Conservation (phyloP, 2,329 filamentous ascomycete species). For the Immersiporthe knoxdaviesiana region DNA sequence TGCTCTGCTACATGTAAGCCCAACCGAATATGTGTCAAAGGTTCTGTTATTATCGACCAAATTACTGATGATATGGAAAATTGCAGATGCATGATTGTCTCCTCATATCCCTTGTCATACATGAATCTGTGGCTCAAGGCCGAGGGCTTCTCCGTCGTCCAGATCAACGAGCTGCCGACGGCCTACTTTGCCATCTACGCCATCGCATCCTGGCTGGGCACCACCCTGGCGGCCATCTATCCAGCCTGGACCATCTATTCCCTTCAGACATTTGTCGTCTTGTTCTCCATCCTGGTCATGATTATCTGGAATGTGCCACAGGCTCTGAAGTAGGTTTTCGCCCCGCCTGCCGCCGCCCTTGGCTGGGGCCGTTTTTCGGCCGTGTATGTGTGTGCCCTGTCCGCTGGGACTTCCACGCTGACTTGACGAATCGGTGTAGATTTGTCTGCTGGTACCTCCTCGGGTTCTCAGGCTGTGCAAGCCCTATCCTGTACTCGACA, state of each 20-base stretch:
- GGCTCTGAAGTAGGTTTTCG: slow-evolving; percentile 45
- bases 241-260: slow-evolving; percentile 53
- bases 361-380: too few relatives aligned
- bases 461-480: slow-evolving; percentile 43
- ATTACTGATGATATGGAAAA: not conserved
- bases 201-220: slow-evolving; percentile 52
- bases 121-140: slow-evolving; percentile 59
- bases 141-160: slow-evolving; percentile 49
- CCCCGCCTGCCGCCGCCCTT: too few relatives aligned
- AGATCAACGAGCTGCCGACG: slow-evolving; percentile 55
- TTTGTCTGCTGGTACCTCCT: slow-evolving; percentile 49
- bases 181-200: slow-evolving; percentile 52
- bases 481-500: slow-evolving; percentile 48
- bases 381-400: not conserved
- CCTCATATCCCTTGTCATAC: slow-evolving; percentile 49
- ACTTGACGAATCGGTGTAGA: slow-evolving; percentile 29
- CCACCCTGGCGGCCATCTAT: slow-evolving; percentile 54
- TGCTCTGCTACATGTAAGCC: slow-evolving; percentile 52
- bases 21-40: too few relatives aligned
- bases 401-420: too few relatives aligned
- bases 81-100: slow-evolving; percentile 48
- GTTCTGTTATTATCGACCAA: too few relatives aligned
- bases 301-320: slow-evolving; percentile 54
- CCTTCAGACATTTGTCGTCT: slow-evolving; percentile 43
- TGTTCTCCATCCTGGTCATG: slow-evolving; percentile 51